phyloP scores from a whole-genome alignment of 2,329 filamentous ascomycete species.

The Thielaviopsis musarum region DNA sequence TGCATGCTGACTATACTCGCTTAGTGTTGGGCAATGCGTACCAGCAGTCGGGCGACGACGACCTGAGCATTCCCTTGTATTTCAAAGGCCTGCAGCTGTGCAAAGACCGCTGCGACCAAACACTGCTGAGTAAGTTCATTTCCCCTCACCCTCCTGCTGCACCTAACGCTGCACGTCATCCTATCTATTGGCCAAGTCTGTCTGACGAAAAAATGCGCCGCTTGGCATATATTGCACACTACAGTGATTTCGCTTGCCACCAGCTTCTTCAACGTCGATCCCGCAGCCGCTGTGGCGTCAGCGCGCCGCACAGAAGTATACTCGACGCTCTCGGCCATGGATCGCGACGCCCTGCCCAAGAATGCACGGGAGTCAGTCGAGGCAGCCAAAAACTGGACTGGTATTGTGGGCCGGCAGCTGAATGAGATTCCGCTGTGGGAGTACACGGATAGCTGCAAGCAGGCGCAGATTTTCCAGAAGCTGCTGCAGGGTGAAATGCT shows the following conservation, averaged over 20 bases:
- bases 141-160: background rate
- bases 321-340: conserved; percentile 4
- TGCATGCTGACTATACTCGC: conserved; percentile 17
- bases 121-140: conserved; percentile 49
- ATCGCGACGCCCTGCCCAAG: conserved; percentile 7
- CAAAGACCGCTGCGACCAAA: conserved; percentile 55
- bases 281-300: background rate
- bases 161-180: no score
- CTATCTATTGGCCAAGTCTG: no score
- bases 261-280: conserved; percentile 10
- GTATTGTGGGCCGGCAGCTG: conserved; percentile 4
- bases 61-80: conserved; percentile 49
- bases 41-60: conserved; percentile 22
- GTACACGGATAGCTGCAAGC: conserved; percentile 4
- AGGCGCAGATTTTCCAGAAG: conserved; percentile 4
- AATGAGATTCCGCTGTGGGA: conserved; percentile 3
- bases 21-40: conserved; percentile 61
- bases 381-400: conserved; percentile 8
- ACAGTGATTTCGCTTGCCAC: conserved; percentile 10
- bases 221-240: background rate
- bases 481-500: conserved; percentile 9
- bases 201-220: background rate
- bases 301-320: conserved; percentile 3
- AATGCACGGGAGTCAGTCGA: conserved; percentile 1
- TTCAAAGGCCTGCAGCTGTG: conserved; percentile 63